Conservation (phyloP, 148 eudicot genomes). For the Vaccinium myrtillus region DNA sequence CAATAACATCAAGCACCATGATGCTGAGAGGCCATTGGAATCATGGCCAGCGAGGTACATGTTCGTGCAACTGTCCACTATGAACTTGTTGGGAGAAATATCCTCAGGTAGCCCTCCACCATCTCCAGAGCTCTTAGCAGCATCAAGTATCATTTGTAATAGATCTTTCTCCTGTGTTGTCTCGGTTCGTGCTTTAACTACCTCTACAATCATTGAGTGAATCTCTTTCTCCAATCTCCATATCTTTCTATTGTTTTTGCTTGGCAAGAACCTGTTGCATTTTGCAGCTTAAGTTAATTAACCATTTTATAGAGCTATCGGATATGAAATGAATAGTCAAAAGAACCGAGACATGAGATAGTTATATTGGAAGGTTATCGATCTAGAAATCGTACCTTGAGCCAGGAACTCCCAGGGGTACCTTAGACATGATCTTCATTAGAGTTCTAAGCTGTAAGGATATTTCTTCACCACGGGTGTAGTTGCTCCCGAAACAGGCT, state of each 20-base stretch:
- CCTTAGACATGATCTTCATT: constrained; percentile 39
- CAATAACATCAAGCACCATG: constrained; percentile 59
- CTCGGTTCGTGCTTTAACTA: constrained; percentile 39
- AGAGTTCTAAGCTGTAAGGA: constrained; percentile 43
- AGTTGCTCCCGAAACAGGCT: constrained; percentile 61
- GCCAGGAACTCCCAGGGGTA: constrained; percentile 49
- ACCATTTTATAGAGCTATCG: background rate
- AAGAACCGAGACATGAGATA: background rate
- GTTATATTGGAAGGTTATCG: background rate
- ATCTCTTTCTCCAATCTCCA: constrained; percentile 54
- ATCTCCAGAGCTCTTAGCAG: constrained; percentile 35
- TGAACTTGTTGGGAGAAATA: constrained; percentile 34
- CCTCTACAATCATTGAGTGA: constrained; percentile 36
- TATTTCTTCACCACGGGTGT: constrained; percentile 48
- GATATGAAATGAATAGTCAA: background rate
- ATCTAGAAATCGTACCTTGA: constrained; percentile 30
- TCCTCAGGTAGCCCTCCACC: constrained; percentile 20
- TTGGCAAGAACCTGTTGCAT: constrained; percentile 43
- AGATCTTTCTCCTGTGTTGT: constrained; percentile 42
- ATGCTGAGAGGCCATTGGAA: constrained; percentile 48
- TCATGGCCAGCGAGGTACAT: constrained; percentile 63
- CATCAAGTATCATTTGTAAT: constrained; percentile 49
- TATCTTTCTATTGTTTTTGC: constrained; percentile 40
- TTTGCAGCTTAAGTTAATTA: background rate
- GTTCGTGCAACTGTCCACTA: constrained; percentile 68